These are phyloP conservation scores for Metschnikowia kofuensis DNA, from an alignment of 805 yeast genomes.

Conservation along the genomic window DNA sequence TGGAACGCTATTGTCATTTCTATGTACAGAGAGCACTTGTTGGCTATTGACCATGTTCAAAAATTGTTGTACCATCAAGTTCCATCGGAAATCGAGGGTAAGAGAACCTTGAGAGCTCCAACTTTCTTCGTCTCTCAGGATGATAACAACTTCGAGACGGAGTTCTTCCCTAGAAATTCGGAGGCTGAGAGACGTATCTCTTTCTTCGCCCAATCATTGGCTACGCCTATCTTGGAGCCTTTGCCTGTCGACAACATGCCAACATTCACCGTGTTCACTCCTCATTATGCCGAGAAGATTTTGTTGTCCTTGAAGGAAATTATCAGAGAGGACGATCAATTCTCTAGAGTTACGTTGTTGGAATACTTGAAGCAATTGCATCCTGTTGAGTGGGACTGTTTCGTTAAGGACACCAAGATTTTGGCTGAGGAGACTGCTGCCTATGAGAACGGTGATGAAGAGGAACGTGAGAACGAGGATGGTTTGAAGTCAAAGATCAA, in stretches of 20 bases:
- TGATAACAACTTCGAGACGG: constrained; percentile 90
- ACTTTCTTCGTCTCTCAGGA: constrained; percentile 98
- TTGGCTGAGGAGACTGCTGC: constrained; percentile 70
- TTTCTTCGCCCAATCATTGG: constrained; percentile 97
- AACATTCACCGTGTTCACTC: constrained; percentile 88
- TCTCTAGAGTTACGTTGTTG: constrained; percentile 52
- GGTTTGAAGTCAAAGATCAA: constrained; percentile 78
- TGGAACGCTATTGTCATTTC: constrained; percentile 99
- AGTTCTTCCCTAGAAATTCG: constrained; percentile 93
- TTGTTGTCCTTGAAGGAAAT: constrained; percentile 73
- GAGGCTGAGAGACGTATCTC: constrained; percentile 99
- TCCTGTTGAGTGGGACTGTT: constrained; percentile 56
- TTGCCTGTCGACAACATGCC: constrained; percentile 99
- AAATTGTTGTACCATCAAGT: constrained; percentile 96
- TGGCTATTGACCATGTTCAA: constrained; percentile 98
- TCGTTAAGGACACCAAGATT: constrained; percentile 54
- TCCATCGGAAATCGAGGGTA: constrained; percentile 96
- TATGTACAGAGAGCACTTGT: constrained; percentile 98
- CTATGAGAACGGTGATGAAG: constrained; percentile 54
- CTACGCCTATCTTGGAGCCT: constrained; percentile 98
- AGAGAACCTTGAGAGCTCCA: constrained; percentile 97
- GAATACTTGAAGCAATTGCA: constrained; percentile 56
- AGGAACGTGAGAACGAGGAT: constrained; percentile 49
- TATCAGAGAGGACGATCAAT: constrained; percentile 67
- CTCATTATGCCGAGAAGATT: constrained; percentile 85